Evolutionary conservation across 2,329 filamentous ascomycete species (phyloP).

Genomic region (Amphichorda felina): DNA sequence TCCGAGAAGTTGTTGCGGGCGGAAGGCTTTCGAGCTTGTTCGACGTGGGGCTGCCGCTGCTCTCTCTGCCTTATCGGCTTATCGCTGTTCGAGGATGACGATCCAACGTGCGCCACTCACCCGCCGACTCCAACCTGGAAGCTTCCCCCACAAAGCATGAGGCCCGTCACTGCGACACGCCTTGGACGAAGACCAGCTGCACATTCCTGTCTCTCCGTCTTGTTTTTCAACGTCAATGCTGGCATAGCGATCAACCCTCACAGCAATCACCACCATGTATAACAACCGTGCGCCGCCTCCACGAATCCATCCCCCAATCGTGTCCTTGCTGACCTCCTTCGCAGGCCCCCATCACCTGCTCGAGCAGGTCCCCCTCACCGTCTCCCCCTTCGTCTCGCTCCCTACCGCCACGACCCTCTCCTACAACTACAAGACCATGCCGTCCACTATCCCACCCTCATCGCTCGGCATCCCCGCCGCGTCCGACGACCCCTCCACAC

Average conservation of each 20-base stretch:
- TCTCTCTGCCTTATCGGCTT: conserved; percentile 9
- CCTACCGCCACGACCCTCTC: conserved; percentile 84
- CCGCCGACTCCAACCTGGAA: no score
- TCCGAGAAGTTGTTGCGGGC: neutral
- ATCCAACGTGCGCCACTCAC: no score
- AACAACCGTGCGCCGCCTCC: conserved; percentile 7
- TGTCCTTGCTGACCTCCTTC: conserved; percentile 1
- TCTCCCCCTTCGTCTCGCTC: conserved; percentile 87
- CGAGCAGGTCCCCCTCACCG: conserved; percentile 83
- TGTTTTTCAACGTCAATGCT: no score
- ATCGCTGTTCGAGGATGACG: conserved; percentile 1
- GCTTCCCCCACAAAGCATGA: no score
- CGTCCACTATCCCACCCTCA: conserved; percentile 62
- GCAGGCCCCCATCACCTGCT: conserved; percentile 77
- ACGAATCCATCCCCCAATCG: neutral
- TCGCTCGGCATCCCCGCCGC: conserved; percentile 21
- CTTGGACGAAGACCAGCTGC: no score
- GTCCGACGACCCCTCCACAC: conserved; percentile 18
- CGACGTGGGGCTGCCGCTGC: conserved; percentile 5
- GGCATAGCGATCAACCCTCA: neutral
- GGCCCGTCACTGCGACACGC: no score
- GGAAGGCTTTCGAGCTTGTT: neutral
- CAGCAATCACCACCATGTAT: conserved; percentile 9
- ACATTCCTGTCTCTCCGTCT: no score
- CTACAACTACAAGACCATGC: conserved; percentile 88